Conservation (phyloP, 2,329 filamentous ascomycete genomes). For the Cercospora canescens region DNA sequence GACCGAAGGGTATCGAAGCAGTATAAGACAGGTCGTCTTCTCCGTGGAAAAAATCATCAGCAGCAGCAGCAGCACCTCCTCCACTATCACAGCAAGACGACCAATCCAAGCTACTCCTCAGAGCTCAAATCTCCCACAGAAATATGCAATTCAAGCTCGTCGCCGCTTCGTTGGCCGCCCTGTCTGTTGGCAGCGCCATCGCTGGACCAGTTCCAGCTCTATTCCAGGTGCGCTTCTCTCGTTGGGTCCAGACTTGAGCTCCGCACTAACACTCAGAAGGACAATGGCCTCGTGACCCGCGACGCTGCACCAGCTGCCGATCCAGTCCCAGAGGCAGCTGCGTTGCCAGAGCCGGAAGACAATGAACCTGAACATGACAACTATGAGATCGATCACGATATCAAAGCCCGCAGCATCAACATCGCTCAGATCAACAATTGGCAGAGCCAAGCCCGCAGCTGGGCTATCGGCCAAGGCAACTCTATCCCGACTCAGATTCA, state of each 20-base stretch:
- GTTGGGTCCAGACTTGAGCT: too few species aligned
- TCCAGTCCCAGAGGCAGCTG: not conserved
- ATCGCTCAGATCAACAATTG: not conserved
- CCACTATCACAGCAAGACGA: not conserved
- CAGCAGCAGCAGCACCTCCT: too few species aligned
- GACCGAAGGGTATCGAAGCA: not conserved
- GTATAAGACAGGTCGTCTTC: conserved; percentile 11
- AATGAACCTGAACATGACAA: not conserved
- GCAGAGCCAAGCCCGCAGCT: not conserved
- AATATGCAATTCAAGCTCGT: conserved; percentile 16
- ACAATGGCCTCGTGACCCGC: not conserved
- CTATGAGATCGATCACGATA: not conserved
- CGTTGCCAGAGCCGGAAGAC: not conserved
- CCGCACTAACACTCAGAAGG: not conserved
- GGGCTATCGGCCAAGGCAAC: not conserved
- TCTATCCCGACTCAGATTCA: not conserved
- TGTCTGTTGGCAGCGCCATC: conserved; percentile 14
- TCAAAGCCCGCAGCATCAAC: not conserved
- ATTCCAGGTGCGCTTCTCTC: not conserved
- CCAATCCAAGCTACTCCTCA: not conserved
- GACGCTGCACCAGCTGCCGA: not conserved
- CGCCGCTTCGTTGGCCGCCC: conserved; percentile 11
- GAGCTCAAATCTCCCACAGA: not conserved
- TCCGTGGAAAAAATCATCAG: conserved; percentile 3
- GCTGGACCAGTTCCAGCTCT: conserved; percentile 11